phyloP scores from a whole-genome alignment of 2,329 filamentous ascomycete species.

The Aureobasidium lini region DNA sequence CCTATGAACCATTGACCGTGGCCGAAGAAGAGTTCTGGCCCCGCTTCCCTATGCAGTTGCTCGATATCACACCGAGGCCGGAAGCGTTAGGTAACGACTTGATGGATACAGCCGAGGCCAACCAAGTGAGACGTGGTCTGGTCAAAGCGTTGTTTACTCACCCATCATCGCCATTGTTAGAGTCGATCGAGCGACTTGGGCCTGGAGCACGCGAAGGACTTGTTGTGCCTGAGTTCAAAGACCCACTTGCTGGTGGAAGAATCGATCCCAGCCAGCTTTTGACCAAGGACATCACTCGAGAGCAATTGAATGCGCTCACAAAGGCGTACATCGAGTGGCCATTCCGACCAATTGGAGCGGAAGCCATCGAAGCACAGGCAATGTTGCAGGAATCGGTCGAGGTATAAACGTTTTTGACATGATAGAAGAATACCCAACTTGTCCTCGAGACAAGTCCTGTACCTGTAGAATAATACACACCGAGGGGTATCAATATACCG shows the following conservation, averaged over 20 bases:
- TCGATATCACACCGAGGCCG: slow-evolving; percentile 59
- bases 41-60: slow-evolving; percentile 46
- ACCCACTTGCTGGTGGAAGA: slow-evolving; percentile 42
- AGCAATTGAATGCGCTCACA: slow-evolving; percentile 52
- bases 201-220: slow-evolving; percentile 49
- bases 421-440: not conserved
- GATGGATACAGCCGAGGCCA: slow-evolving; percentile 18
- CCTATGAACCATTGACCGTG: slow-evolving; percentile 60
- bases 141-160: slow-evolving; percentile 39
- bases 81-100: slow-evolving; percentile 26
- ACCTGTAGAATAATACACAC: not conserved
- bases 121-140: slow-evolving; percentile 34
- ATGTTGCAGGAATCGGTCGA: not conserved
- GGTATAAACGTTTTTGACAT: not conserved
- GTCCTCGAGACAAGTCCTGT: not conserved
- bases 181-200: slow-evolving; percentile 47
- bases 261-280: slow-evolving; percentile 36
- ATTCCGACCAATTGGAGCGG: slow-evolving; percentile 34
- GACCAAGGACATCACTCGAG: slow-evolving; percentile 43
- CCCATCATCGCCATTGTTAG: slow-evolving; percentile 31
- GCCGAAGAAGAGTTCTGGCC: slow-evolving; percentile 60
- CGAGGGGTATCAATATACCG: slow-evolving; percentile 3
- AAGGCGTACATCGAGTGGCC: slow-evolving; percentile 60
- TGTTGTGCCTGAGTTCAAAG: slow-evolving; percentile 42
- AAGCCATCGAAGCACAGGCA: slow-evolving; percentile 3